Evolutionary conservation across 176 grass and related monocot species (phyloP).

Genomic region (Paspalum notatum): DNA sequence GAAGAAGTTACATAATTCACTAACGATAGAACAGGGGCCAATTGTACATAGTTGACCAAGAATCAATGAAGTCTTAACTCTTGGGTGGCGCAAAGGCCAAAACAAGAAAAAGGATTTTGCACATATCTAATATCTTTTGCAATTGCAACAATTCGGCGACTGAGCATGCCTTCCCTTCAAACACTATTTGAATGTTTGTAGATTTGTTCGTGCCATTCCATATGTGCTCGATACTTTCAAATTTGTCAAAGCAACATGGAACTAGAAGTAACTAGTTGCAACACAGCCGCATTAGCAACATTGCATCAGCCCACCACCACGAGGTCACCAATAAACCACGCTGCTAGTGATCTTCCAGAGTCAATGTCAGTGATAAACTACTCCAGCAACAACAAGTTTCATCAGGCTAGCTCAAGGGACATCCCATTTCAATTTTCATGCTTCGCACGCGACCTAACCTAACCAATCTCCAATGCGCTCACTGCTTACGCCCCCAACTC

Average conservation of each 20-base stretch:
- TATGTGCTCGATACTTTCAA: background rate
- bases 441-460: background rate
- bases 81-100: background rate
- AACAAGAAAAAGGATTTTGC: background rate
- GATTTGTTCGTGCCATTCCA: background rate
- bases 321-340: background rate
- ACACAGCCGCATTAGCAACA: background rate
- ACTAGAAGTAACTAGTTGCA: background rate
- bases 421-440: too few species aligned
- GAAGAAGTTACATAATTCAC: background rate
- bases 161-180: background rate
- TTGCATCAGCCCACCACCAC: background rate
- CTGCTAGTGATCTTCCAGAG: background rate
- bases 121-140: background rate
- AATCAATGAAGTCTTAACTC: background rate
- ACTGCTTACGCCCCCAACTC: background rate
- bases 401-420: too few species aligned
- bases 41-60: background rate
- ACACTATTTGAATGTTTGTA: background rate
- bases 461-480: conserved; percentile 8
- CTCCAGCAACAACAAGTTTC: too few species aligned
- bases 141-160: background rate
- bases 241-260: background rate
- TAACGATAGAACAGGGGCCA: background rate
- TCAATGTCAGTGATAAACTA: background rate